These are phyloP conservation scores for Straminergon stramineum DNA, from an alignment of 225 moss, liverwort and hornwort species.

Conservation along the genomic window DNA sequence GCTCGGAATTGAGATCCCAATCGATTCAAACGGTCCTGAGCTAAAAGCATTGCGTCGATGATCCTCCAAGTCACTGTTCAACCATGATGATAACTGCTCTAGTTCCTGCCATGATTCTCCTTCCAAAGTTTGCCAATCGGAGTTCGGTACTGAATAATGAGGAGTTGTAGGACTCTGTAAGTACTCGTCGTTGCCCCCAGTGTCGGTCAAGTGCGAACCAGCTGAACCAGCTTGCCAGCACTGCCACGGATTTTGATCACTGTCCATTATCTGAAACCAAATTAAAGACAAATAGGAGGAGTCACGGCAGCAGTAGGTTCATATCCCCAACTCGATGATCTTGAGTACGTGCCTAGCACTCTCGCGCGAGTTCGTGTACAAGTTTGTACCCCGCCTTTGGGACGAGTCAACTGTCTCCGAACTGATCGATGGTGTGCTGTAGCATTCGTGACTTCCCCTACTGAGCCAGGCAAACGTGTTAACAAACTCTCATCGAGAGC, in stretches of 20 bases:
- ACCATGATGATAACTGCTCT: background rate
- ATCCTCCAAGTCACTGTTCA: background rate
- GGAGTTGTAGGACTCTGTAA: background rate
- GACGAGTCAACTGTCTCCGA: background rate
- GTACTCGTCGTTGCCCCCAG: background rate
- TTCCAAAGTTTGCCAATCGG: background rate
- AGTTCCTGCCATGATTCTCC: background rate
- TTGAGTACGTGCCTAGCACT: background rate
- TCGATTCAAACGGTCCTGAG: background rate
- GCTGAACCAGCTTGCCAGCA: background rate
- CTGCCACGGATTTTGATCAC: background rate
- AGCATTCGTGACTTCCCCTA: background rate
- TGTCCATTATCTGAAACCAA: background rate
- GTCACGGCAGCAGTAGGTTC: background rate
- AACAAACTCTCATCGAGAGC: background rate
- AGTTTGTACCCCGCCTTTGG: background rate
- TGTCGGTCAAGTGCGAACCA: background rate
- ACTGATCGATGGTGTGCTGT: background rate
- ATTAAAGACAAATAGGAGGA: background rate
- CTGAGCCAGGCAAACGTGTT: background rate
- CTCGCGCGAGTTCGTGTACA: background rate
- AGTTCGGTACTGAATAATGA: background rate
- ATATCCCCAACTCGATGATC: background rate
- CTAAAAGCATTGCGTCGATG: background rate
- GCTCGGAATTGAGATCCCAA: background rate